These are phyloP conservation scores for Berberis vulgaris DNA, from an alignment of 164 flowering plant genomes.

Conservation along the genomic window DNA sequence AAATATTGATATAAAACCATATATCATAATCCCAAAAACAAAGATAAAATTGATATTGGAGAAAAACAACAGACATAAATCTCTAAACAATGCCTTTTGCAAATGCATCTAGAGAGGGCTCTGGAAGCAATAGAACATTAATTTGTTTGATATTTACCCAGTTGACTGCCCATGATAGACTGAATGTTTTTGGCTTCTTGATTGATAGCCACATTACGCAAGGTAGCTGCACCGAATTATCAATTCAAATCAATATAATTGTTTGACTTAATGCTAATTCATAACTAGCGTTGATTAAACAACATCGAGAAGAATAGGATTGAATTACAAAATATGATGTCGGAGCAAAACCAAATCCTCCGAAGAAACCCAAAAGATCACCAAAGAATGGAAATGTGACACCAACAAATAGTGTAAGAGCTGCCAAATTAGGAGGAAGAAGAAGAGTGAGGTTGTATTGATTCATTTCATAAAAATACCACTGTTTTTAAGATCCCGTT, in stretches of 20 bases:
- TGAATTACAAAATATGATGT: background rate
- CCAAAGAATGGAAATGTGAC: background rate
- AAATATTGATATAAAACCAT: too few relatives aligned
- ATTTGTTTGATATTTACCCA: background rate
- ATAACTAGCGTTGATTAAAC: background rate
- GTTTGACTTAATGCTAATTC: background rate
- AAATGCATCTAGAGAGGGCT: too few relatives aligned
- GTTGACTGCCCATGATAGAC: background rate
- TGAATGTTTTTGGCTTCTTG: background rate
- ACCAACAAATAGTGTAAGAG: background rate
- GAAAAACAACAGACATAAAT: too few relatives aligned
- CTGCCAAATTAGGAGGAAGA: background rate
- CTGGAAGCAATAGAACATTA: too few relatives aligned
- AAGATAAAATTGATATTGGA: too few relatives aligned
- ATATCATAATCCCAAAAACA: too few relatives aligned
- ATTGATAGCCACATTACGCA: background rate
- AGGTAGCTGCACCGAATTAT: background rate
- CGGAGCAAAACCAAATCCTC: background rate
- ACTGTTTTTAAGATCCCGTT: background rate
- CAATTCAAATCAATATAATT: background rate
- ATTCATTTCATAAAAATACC: background rate
- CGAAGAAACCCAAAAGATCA: background rate
- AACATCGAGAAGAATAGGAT: background rate
- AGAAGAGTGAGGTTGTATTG: background rate
- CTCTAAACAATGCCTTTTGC: too few relatives aligned